Evolutionary conservation across 2,329 filamentous ascomycete species (phyloP), one percentile per base, ranked within the genome.

Genomic region (Acephala macrosclerotiorum): DNA sequence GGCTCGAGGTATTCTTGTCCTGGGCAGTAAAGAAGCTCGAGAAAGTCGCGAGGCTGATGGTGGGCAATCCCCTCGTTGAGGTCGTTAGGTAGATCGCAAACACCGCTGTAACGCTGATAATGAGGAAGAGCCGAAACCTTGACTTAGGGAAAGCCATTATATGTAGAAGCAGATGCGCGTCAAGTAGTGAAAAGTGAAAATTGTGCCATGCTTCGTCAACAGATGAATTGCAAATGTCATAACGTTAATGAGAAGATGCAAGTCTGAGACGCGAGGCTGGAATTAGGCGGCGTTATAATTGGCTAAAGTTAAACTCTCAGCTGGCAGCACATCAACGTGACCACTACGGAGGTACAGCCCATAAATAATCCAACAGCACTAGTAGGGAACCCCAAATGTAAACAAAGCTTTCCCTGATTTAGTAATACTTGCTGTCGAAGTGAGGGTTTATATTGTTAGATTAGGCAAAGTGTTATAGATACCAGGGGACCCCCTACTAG

Each of bases 21-120:
- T 62, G 45, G 20, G 35, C 16, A 18, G 55, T 35, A 8, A 63
- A 18, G 16, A 26, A 33, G 4, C 4, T 33, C 29, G 29, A 33
- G 26, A 59, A 53, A 9, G 16, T 9, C 3, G 42, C 59, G 22
- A 66, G 59, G 53, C 60, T 62, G 64, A 60, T 8, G 45, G 58
- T 38, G 16, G 45, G 45, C 8, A 18, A 29, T 14, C 16, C 25
- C 6, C 25, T 53, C n/a, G 18, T 33, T 3, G 49, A 53, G 49
- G 29, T n/a, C n/a, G n/a, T 33, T 33, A 49, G 25, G 45, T 29
- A 53, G 49, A 53, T 3, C 14, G n/a, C 25, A 18, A 53, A 22
- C 12, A 53, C 7, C 12, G 5, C 22, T 29, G 14, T 25, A 4
- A 53, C 3, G 25, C 49, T 29, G 9, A 53, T 11, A n/a, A 53